These are phyloP conservation scores for Phytophthora pluvialis DNA, from an alignment of 352 stramenopile genomes.

Conservation along the genomic window DNA sequence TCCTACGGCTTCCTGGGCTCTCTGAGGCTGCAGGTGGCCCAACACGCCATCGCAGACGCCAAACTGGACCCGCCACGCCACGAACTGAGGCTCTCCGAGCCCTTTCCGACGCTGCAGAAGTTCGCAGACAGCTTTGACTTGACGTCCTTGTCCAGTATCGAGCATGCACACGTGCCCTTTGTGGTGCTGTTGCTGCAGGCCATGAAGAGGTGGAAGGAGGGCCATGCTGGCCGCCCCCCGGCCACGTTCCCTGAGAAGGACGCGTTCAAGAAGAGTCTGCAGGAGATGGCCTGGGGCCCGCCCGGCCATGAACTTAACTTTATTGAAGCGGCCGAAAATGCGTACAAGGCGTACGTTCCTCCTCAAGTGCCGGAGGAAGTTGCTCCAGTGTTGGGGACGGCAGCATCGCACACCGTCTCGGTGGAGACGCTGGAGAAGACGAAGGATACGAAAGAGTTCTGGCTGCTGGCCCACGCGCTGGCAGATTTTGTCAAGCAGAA, in stretches of 20 bases:
- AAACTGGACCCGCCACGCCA: slow-evolving; percentile 87
- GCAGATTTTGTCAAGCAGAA: slow-evolving; percentile 81
- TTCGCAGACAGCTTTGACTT: slow-evolving; percentile 71
- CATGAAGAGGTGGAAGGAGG: slow-evolving; percentile 61
- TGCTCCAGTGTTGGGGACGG: slow-evolving; percentile 52
- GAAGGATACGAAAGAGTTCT: slow-evolving; percentile 70
- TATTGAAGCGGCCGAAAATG: slow-evolving; percentile 92
- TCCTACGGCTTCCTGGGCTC: slow-evolving; percentile 94
- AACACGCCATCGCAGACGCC: slow-evolving; percentile 90
- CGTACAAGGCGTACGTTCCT: slow-evolving; percentile 93
- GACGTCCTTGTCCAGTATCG: slow-evolving; percentile 71
- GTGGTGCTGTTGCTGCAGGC: slow-evolving; percentile 91
- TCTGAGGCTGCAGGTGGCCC: slow-evolving; percentile 88
- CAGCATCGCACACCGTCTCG: slow-evolving; percentile 31
- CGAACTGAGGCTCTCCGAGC: slow-evolving; percentile 89
- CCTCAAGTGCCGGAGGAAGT: slow-evolving; percentile 87
- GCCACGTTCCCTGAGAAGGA: slow-evolving; percentile 90
- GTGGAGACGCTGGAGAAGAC: slow-evolving; percentile 42
- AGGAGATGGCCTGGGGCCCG: slow-evolving; percentile 60
- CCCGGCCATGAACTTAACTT: slow-evolving; percentile 95
- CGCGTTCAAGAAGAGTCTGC: slow-evolving; percentile 84
- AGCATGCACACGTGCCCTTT: slow-evolving; percentile 94
- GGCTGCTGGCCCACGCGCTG: slow-evolving; percentile 77
- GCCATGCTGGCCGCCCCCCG: slow-evolving; percentile 58
- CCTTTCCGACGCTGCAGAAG: slow-evolving; percentile 73